Percentiles rank a stretch among this genome's conserved stretches.
These are phyloP conservation scores for Backusella tuberculispora DNA, from an alignment of 192 early-diverging fungal genomes.

Conservation along the genomic window DNA sequence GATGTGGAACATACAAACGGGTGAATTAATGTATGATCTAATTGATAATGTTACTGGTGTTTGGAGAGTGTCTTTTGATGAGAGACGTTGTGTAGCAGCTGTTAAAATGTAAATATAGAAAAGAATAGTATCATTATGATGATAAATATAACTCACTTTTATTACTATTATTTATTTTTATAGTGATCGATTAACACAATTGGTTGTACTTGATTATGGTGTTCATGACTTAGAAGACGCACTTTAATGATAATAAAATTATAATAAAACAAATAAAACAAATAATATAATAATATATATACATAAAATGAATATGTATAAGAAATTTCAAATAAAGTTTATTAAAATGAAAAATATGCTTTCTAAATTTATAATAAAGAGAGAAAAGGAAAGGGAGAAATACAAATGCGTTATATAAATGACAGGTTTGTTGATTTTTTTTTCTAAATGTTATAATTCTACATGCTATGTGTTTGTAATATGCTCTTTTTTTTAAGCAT, in stretches of 20 bases:
- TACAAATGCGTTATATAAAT: constrained; percentile 3
- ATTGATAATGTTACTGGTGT: constrained; percentile 80
- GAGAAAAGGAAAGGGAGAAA: not conserved
- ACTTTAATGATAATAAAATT: not conserved
- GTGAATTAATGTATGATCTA: constrained; percentile 82
- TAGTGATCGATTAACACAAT: constrained; percentile 62
- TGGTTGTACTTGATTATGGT: constrained; percentile 85
- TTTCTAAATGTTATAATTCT: not conserved
- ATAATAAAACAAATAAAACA: not conserved
- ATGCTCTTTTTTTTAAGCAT: not conserved
- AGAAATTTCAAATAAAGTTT: constrained; percentile 1
- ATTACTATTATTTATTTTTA: not conserved
- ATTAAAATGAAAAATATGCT: constrained; percentile 13
- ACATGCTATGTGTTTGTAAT: not conserved
- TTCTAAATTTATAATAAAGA: not conserved
- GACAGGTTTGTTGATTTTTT: not conserved
- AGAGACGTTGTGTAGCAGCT: constrained; percentile 76
- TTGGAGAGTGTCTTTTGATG: constrained; percentile 93
- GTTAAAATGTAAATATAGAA: constrained; percentile 53
- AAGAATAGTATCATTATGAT: not conserved
- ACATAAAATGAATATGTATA: constrained; percentile 1
- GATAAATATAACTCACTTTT: not conserved
- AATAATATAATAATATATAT: not conserved
- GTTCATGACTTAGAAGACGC: constrained; percentile 60
- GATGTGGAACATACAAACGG: constrained; percentile 91